Evolutionary conservation across 768 basidiomycete species (phyloP).

Genomic region (Phanerochaete sordida): DNA sequence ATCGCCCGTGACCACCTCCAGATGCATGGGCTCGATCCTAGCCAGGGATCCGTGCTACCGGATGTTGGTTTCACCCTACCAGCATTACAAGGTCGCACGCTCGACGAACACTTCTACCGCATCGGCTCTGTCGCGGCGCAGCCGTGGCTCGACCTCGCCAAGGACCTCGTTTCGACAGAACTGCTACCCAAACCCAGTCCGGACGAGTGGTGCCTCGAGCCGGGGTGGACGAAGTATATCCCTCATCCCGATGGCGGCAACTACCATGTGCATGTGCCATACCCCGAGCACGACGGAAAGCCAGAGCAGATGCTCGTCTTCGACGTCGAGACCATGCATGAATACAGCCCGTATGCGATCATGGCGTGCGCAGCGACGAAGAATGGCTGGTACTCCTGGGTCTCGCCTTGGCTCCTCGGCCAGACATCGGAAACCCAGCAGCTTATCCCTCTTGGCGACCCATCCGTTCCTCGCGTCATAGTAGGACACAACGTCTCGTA

Average conservation of each 20-base stretch:
- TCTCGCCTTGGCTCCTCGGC: slow-evolving; percentile 87
- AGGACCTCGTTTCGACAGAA: slow-evolving; percentile 44
- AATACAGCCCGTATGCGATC: slow-evolving; percentile 75
- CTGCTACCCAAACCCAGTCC: slow-evolving; percentile 67
- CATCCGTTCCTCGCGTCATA: slow-evolving; percentile 54
- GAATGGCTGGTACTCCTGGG: slow-evolving; percentile 93
- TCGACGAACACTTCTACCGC: slow-evolving; percentile 86
- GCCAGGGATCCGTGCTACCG: slow-evolving; percentile 76
- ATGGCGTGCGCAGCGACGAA: slow-evolving; percentile 86
- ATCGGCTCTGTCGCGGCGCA: slow-evolving; percentile 67
- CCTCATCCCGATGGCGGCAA: slow-evolving; percentile 70
- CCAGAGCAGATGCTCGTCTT: slow-evolving; percentile 78
- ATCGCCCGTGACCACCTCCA: slow-evolving; percentile 80
- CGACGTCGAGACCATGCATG: slow-evolving; percentile 92
- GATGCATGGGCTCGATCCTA: slow-evolving; percentile 78
- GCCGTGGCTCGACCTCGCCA: slow-evolving; percentile 75
- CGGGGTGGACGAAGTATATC: slow-evolving; percentile 91
- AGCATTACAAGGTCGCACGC: slow-evolving; percentile 70
- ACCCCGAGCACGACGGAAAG: slow-evolving; percentile 55
- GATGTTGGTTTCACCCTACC: slow-evolving; percentile 81
- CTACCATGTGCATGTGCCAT: slow-evolving; percentile 68
- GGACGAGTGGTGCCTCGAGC: slow-evolving; percentile 48
- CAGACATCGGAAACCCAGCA: slow-evolving; percentile 54
- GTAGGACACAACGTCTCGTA: slow-evolving; percentile 97
- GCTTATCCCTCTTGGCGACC: slow-evolving; percentile 69